phyloP scores from a whole-genome alignment of 116 monocot genomes.

The Iris pallida region DNA sequence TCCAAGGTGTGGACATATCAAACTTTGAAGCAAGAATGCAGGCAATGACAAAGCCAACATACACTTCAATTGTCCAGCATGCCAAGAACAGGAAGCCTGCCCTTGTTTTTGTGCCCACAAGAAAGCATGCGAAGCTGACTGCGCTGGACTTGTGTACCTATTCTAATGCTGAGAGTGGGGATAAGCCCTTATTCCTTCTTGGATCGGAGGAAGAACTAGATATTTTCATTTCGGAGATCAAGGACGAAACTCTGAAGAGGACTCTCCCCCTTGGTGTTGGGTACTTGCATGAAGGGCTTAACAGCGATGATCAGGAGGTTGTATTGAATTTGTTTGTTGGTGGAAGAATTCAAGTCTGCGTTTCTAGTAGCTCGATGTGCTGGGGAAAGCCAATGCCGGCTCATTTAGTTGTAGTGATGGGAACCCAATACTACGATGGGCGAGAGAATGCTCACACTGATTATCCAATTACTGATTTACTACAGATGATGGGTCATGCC shows the following conservation, averaged over 20 bases:
- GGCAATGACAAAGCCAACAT: constrained; percentile 88
- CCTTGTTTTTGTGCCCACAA: constrained; percentile 81
- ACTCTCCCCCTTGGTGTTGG: constrained; percentile 72
- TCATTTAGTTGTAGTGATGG: constrained; percentile 91
- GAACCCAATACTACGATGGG: constrained; percentile 81
- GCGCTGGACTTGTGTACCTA: constrained; percentile 79
- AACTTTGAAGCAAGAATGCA: constrained; percentile 97
- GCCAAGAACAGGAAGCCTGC: constrained; percentile 89
- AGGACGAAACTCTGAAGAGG: constrained; percentile 56
- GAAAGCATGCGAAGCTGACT: constrained; percentile 86
- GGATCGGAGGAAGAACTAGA: constrained; percentile 43
- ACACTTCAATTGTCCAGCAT: constrained; percentile 81
- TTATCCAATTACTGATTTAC: constrained; percentile 82
- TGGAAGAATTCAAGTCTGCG: constrained; percentile 85
- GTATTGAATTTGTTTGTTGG: constrained; percentile 60
- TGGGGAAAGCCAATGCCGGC: constrained; percentile 79
- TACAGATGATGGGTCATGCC: constrained; percentile 97
- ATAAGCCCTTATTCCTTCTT: constrained; percentile 54
- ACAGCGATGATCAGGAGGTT: constrained; percentile 66
- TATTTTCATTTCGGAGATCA: constrained; percentile 36
- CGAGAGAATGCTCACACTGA: constrained; percentile 85
- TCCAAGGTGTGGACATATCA: constrained; percentile 86
- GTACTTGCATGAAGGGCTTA: constrained; percentile 86
- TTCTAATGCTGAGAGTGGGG: constrained; percentile 46
- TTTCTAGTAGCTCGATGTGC: constrained; percentile 77